Evolutionary conservation across 176 grass and related monocot species (phyloP), one percentile per base, ranked within the genome.

Genomic region (Hsuehochloa calcarea): DNA sequence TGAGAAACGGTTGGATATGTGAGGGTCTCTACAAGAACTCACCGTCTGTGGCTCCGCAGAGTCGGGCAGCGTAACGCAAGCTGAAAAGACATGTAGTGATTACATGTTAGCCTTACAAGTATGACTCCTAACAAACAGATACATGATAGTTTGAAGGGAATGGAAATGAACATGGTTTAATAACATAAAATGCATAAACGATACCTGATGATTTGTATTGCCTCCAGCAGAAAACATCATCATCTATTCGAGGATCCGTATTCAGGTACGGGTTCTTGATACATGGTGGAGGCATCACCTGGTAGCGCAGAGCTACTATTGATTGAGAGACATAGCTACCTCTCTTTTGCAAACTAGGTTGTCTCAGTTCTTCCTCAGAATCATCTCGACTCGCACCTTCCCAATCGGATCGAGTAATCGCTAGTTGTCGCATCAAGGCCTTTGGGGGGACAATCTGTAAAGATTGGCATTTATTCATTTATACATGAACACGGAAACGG

Each of bases 211-310:
- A 89, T 78, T 98, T 98, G 52, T 73, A 87, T 61, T 91, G 91
- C 74, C 90, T 92, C 68, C 86, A 78, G 22, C 71, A 89, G 38
- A 92, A 98, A 65, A 93, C 52, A 79, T 72, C 84, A 72, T 72
- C 88, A 92, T 93, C 77, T 65, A 83, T 87, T 40, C 67, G 68
- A 61, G 91, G 31, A 17, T 70, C 63, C 12, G 4, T 29, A 31
- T 86, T 89, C 40, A 90, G 39, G 50, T 98, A 98, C 1, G 90
- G 93, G 66, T 98, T 98, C 79, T 87, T 94, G 79, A 98, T 92
- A 40, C 96, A 98, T 4, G 93, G 93, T 4, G 96, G 96, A 76
- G 96, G 93, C 86, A 88, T 95, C 80, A 96, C 91, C 74, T 90
- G 84, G 82, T 90, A 92, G 44, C 96, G 91, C 74, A 98, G 69